A percentile compares a stretch with the other conserved stretches of the same genome.
These are phyloP conservation scores for Durusdinium trenchii DNA, from an alignment of 73 alveolate genomes.

Conservation along the genomic window DNA sequence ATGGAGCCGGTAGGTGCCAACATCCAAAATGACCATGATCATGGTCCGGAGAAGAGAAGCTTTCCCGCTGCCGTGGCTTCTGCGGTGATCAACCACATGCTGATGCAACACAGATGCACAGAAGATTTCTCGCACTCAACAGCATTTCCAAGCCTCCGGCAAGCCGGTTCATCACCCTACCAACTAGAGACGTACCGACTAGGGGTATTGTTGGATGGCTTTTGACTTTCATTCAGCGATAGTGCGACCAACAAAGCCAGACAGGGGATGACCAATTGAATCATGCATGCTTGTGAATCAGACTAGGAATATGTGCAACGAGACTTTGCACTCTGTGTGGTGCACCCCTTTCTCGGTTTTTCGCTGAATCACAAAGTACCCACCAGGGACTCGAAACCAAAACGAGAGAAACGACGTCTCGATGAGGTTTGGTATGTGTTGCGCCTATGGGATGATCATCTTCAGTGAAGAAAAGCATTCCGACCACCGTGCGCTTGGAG, in stretches of 20 bases:
- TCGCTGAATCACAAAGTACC: neutral
- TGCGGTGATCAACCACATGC: conserved; percentile 89
- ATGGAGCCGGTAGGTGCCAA: conserved; percentile 80
- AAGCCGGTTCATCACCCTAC: no score
- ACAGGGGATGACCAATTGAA: no score
- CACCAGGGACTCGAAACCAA: neutral
- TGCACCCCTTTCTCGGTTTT: neutral
- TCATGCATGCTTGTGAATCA: neutral
- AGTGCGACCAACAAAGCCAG: no score
- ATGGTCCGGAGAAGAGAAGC: no score
- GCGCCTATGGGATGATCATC: conserved; percentile 94
- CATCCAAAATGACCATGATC: neutral
- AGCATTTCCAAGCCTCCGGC: no score
- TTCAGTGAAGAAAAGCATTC: conserved; percentile 63
- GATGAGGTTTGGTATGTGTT: conserved; percentile 81
- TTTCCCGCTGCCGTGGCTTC: conserved; percentile 76
- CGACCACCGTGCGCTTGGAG: conserved; percentile 80
- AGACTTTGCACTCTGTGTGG: neutral
- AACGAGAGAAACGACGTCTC: no score
- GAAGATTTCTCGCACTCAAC: no score
- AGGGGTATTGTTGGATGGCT: no score
- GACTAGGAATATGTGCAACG: neutral
- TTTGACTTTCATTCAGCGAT: no score
- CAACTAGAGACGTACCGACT: no score
- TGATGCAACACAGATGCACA: conserved; percentile 32